A percentile compares a stretch with the other conserved stretches of the same genome.
Conservation (phyloP, 2,329 filamentous ascomycete species). For the Byssochlamys sp. region DNA sequence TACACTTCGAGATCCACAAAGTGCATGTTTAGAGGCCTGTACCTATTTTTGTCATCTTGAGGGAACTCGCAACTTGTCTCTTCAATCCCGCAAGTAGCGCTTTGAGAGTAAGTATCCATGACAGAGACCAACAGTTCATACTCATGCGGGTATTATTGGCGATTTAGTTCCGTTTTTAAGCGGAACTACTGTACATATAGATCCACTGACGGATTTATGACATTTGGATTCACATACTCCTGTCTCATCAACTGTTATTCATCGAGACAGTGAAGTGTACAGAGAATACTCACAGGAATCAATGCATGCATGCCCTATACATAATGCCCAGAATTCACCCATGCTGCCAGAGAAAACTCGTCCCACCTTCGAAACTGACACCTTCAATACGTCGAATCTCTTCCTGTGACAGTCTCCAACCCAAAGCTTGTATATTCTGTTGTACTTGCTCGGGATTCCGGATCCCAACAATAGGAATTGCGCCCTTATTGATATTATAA, state of each 20-base stretch:
- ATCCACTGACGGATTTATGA: too few relatives aligned
- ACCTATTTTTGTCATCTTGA: neutral
- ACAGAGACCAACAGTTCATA: neutral
- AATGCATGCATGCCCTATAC: neutral
- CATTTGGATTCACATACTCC: too few relatives aligned
- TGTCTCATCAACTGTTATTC: neutral
- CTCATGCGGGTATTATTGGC: too few relatives aligned
- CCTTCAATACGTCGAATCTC: constrained; percentile 35
- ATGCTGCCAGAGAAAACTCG: constrained; percentile 35
- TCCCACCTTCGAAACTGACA: constrained; percentile 33
- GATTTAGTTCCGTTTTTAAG: too few relatives aligned
- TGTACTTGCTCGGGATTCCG: constrained; percentile 34
- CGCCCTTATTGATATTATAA: constrained; percentile 37
- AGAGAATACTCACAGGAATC: neutral
- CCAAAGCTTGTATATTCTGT: constrained; percentile 30
- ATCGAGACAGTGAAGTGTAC: neutral
- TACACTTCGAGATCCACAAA: neutral
- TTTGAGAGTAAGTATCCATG: neutral
- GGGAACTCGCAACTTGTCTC: neutral
- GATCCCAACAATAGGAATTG: constrained; percentile 34
- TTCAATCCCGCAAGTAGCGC: neutral
- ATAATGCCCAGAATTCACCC: constrained; percentile 16
- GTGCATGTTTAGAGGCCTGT: neutral
- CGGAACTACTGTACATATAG: too few relatives aligned
- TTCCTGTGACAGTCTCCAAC: constrained; percentile 33